phyloP scores from a whole-genome alignment of 1,139 yeast species.

The Groenewaldozyma auringiensis region DNA sequence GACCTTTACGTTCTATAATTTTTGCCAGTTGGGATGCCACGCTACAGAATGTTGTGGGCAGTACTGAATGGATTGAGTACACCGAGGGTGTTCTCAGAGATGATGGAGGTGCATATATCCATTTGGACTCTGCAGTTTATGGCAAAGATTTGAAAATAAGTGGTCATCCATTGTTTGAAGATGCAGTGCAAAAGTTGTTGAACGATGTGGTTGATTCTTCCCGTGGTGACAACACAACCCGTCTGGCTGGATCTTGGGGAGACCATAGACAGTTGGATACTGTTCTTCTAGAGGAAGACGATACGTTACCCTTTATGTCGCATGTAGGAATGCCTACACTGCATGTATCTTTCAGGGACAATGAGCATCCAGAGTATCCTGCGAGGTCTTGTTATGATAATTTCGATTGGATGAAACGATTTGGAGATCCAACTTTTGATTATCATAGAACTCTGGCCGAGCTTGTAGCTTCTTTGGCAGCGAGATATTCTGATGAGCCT shows the following conservation, averaged over 20 bases:
- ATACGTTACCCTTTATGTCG: slow-evolving; percentile 60
- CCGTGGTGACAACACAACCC: slow-evolving; percentile 15
- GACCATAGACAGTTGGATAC: slow-evolving; percentile 13
- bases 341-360: slow-evolving; percentile 43
- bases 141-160: slow-evolving; percentile 53
- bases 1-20: slow-evolving; percentile 72
- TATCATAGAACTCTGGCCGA: slow-evolving; percentile 54
- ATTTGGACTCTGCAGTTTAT: slow-evolving; percentile 64
- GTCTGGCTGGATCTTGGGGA: slow-evolving; percentile 18
- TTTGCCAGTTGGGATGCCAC: slow-evolving; percentile 85
- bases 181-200: slow-evolving; percentile 39
- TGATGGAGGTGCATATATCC: slow-evolving; percentile 68
- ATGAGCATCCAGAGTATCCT: slow-evolving; percentile 36
- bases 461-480: slow-evolving; percentile 44
- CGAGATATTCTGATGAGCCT: slow-evolving; percentile 65
- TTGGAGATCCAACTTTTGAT: slow-evolving; percentile 49
- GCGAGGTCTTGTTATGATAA: slow-evolving; percentile 60
- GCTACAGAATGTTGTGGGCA: slow-evolving; percentile 76
- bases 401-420: slow-evolving; percentile 46
- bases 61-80: slow-evolving; percentile 69
- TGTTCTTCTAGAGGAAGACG: slow-evolving; percentile 35
- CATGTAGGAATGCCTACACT: slow-evolving; percentile 64
- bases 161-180: slow-evolving; percentile 60
- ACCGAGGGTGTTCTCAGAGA: slow-evolving; percentile 45
- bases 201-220: slow-evolving; percentile 35